Evolutionary conservation across 148 eudicot genomes (phyloP).

Genomic region (Polygonum maritimum): DNA sequence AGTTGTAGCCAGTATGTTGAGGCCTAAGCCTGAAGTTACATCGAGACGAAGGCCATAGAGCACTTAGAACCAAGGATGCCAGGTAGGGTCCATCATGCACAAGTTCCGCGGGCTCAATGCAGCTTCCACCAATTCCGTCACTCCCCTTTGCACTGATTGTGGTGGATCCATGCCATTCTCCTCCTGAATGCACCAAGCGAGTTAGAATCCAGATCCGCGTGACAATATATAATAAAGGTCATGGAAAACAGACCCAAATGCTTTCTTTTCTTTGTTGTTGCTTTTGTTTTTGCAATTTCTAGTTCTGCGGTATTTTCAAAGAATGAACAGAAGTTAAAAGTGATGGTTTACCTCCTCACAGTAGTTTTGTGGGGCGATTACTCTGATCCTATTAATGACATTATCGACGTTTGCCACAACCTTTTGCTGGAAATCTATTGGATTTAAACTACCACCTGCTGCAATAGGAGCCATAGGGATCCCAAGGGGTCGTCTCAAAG

Average conservation of each 20-base stretch:
- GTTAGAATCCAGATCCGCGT: not conserved
- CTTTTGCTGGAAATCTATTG: constrained; percentile 74
- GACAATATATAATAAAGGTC: too few species aligned
- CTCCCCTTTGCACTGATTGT: constrained; percentile 87
- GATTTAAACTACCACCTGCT: constrained; percentile 63
- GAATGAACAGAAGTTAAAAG: not conserved
- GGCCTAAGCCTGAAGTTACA: not conserved
- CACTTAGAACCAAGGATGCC: constrained; percentile 94
- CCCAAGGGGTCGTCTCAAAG: constrained; percentile 93
- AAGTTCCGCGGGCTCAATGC: constrained; percentile 84
- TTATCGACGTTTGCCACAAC: constrained; percentile 70
- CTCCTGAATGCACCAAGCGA: constrained; percentile 35
- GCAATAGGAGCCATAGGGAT: constrained; percentile 70
- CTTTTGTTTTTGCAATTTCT: not conserved
- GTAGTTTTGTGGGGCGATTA: constrained; percentile 74
- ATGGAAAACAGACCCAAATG: too few species aligned
- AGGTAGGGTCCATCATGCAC: constrained; percentile 99
- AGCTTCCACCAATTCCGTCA: constrained; percentile 85
- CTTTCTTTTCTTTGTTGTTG: too few species aligned
- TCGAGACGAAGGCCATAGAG: not conserved
- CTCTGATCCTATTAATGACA: constrained; percentile 56
- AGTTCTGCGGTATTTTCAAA: not conserved
- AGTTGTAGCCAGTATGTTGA: not conserved
- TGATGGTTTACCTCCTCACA: constrained; percentile 69
- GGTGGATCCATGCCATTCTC: constrained; percentile 84